phyloP scores from a whole-genome alignment of 345 rosid genomes.

The Adansonia digitata region DNA sequence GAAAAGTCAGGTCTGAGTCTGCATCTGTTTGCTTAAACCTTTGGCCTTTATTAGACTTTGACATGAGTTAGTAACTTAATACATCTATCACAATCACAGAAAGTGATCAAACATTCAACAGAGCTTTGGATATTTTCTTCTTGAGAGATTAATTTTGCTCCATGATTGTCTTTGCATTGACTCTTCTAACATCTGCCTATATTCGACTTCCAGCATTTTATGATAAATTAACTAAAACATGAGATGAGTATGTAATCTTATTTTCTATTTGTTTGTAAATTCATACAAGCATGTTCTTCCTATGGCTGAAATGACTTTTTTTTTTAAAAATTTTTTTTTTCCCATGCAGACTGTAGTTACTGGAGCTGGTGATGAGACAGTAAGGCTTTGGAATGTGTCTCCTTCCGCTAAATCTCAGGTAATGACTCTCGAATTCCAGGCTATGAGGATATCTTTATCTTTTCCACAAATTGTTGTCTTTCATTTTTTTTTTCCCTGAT shows the following conservation, averaged over 20 bases:
- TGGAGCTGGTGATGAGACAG: conserved; percentile 98
- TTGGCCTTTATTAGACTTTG: background rate
- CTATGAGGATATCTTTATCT: background rate
- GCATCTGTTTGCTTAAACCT: background rate
- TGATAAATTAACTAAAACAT: background rate
- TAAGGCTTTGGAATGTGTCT: conserved; percentile 95
- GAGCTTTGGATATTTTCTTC: background rate
- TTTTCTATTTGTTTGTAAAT: background rate
- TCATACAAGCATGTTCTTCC: background rate
- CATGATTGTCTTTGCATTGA: background rate
- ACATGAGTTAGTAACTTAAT: background rate
- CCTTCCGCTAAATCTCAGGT: conserved; percentile 98
- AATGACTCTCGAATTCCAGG: background rate
- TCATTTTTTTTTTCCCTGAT: background rate
- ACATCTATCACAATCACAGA: background rate
- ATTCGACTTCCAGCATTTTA: conserved; percentile 3
- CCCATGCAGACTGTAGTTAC: conserved; percentile 81
- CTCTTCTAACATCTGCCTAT: background rate
- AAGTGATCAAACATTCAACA: background rate
- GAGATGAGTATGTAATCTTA: background rate
- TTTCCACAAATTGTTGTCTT: background rate
- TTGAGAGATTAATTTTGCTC: background rate
- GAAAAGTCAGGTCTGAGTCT: background rate
- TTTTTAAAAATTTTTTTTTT: background rate
- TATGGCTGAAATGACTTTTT: background rate